Conservation (phyloP, 164 flowering plant species). For the Houttuynia cordata region DNA sequence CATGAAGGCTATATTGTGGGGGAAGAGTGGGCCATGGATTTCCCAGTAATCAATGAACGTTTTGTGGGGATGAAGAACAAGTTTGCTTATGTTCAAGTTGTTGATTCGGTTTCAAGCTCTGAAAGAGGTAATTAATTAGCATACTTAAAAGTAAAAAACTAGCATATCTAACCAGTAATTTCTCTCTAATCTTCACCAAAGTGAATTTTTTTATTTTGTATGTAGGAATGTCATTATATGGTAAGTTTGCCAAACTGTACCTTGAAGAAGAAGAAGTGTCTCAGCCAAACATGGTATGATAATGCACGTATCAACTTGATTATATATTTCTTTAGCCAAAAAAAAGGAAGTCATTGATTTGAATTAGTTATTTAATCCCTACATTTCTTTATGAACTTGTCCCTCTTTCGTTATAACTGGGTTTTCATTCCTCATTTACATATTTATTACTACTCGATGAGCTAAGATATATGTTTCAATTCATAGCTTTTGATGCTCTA, state of each 20-base stretch:
- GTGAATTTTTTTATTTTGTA: background rate
- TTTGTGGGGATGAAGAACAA: conserved; percentile 10
- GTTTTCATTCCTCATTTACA: too few species aligned
- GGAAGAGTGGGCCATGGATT: conserved; percentile 1
- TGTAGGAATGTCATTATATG: background rate
- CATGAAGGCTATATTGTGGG: conserved; percentile 11
- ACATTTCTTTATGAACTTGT: too few species aligned
- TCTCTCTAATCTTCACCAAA: background rate
- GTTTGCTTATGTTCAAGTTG: conserved; percentile 11
- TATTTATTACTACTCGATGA: too few species aligned
- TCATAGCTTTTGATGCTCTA: too few species aligned
- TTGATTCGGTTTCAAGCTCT: conserved; percentile 11
- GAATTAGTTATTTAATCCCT: too few species aligned
- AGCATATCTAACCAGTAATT: too few species aligned
- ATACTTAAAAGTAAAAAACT: too few species aligned
- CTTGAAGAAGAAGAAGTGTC: background rate
- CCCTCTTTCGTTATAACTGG: too few species aligned
- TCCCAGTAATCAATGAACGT: conserved; percentile 10
- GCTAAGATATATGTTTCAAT: too few species aligned
- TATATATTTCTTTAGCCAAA: too few species aligned
- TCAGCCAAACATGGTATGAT: background rate
- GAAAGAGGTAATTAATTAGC: conserved; percentile 2
- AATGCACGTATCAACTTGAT: too few species aligned
- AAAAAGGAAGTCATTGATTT: too few species aligned
- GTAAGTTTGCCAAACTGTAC: background rate